phyloP scores from a whole-genome alignment of 306 rosid species.

The Fragaria vesca region DNA sequence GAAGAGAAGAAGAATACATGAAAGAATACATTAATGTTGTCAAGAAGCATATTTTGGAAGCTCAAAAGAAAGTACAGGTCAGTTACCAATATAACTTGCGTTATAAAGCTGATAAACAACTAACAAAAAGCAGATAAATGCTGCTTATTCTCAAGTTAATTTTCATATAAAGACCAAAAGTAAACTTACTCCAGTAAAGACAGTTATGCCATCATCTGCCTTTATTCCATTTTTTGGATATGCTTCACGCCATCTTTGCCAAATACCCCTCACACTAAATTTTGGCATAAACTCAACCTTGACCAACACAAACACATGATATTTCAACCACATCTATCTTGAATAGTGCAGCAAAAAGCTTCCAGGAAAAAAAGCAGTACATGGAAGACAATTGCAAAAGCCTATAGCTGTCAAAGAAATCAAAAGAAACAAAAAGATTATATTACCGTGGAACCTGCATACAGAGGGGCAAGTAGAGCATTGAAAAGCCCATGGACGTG shows the following conservation, averaged over 20 bases:
- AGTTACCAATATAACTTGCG: neutral
- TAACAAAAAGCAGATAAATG: slow-evolving; percentile 21
- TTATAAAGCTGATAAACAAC: slow-evolving; percentile 3
- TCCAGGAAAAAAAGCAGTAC: neutral
- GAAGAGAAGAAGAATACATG: neutral
- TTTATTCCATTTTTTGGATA: slow-evolving; percentile 64
- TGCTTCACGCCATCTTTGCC: slow-evolving; percentile 96
- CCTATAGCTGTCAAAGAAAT: slow-evolving; percentile 4
- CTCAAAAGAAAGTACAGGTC: neutral
- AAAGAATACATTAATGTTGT: neutral
- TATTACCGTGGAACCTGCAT: slow-evolving; percentile 80
- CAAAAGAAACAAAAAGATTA: neutral
- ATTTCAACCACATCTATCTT: slow-evolving; percentile 21
- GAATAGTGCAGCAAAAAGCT: slow-evolving; percentile 17
- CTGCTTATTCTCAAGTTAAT: slow-evolving; percentile 4
- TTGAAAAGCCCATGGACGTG: slow-evolving; percentile 97
- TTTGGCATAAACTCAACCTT: slow-evolving; percentile 97
- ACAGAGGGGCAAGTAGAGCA: slow-evolving; percentile 86
- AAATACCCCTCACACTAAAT: slow-evolving; percentile 87
- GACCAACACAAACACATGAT: slow-evolving; percentile 33
- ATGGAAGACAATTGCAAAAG: slow-evolving; percentile 4
- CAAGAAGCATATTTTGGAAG: neutral
- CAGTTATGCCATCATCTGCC: slow-evolving; percentile 57
- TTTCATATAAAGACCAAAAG: slow-evolving; percentile 12
- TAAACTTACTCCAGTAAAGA: slow-evolving; percentile 87